Evolutionary conservation across 2,329 filamentous ascomycete species (phyloP), one percentile per base, ranked within the genome.

Genomic region (Cladosporium sp.): DNA sequence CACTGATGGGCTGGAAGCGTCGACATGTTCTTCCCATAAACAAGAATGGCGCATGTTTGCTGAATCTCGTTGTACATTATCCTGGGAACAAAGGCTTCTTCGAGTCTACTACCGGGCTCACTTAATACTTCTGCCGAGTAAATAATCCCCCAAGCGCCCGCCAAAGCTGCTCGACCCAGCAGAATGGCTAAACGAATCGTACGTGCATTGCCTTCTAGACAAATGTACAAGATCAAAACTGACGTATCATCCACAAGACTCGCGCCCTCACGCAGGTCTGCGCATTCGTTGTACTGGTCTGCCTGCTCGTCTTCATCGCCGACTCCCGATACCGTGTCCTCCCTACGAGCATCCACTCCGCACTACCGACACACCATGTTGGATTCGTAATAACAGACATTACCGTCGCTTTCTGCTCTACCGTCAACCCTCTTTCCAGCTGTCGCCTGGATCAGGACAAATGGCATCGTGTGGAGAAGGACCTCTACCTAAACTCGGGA

Each of bases 381-480:
- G 90, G 90, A 56, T 79, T 86, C 53, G 83, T 95, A 62, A 82
- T 95, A 61, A 95, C 88, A 64, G 91, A 96, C 70, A 77, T 95
- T 53, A 87, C 84, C 29, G 78, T 95, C 55, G 78, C 80, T 15
- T 84, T 78, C 45, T 96, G 91, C 70, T 88, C 85, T 7, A 78
- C 78, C 11, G 61, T 93, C 46, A 93, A 91, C 45, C 73, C 72
- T 4, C 59, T 69, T 25, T 62, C 59, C 13, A 56, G 51, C 11
- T 95, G 88, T 72, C 83, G 82, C 55, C 79, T 93, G 55, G 85
- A 93, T 62, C 69, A 77, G 32, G 72, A 81, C 38, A 74, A 79
- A 55, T 96, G 91, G 91, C 83, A 88, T 59, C 85, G 87, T 42
- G 75, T 96, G 55, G 86, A 95, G 57, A 96, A 95, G 71, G 89